A percentile compares a stretch with the other conserved stretches of the same genome.
These are phyloP conservation scores for Mucor racemosus DNA, from an alignment of 371 early-diverging fungal species.

Conservation along the genomic window DNA sequence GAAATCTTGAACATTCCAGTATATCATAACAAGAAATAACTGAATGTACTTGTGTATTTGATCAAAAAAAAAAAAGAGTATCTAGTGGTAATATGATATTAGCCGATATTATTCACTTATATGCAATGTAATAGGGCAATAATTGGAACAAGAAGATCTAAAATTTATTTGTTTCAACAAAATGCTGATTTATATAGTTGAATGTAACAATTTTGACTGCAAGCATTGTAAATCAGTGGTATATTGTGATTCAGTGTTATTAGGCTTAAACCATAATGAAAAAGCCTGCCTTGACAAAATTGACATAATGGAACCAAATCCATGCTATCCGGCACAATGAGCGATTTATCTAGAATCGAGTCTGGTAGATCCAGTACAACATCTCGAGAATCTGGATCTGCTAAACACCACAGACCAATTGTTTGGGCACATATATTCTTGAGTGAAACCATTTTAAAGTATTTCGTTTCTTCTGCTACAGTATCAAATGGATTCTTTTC, in stretches of 20 bases:
- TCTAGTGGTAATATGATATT: too few relatives aligned
- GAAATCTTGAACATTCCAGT: too few relatives aligned
- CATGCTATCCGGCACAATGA: background rate
- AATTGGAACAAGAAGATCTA: background rate
- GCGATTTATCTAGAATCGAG: background rate
- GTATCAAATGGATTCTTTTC: constrained; percentile 49
- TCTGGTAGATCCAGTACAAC: background rate
- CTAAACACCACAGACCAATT: constrained; percentile 16
- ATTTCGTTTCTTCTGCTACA: background rate
- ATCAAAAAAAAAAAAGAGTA: too few relatives aligned
- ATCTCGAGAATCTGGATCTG: constrained; percentile 14
- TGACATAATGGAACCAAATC: constrained; percentile 3
- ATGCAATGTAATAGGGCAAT: too few relatives aligned
- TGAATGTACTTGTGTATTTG: too few relatives aligned
- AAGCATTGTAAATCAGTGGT: constrained; percentile 12
- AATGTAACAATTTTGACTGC: constrained; percentile 20
- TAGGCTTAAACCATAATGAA: constrained; percentile 4
- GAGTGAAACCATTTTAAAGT: constrained; percentile 6
- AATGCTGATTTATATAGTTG: background rate
- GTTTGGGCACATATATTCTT: constrained; percentile 25
- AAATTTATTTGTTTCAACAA: background rate
- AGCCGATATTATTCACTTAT: too few relatives aligned
- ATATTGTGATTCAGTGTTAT: background rate
- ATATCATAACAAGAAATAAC: too few relatives aligned
- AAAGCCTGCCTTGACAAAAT: background rate